phyloP scores from a whole-genome alignment of 2,329 filamentous ascomycete genomes.

The Diaporthe velutina region DNA sequence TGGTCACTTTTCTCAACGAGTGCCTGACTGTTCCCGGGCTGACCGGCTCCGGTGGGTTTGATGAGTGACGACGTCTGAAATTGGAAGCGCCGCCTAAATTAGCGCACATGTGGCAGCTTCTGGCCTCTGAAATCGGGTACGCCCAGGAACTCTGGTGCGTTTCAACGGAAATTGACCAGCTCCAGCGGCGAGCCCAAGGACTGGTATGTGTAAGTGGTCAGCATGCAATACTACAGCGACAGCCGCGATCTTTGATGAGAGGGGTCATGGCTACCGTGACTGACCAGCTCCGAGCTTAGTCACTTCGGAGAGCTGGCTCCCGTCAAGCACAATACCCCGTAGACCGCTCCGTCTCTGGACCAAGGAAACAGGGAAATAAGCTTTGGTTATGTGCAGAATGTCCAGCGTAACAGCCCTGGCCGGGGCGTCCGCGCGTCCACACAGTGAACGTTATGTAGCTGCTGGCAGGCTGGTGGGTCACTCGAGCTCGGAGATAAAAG shows the following conservation, averaged over 20 bases:
- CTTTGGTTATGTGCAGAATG: slow-evolving; percentile 2
- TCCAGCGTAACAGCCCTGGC: background rate
- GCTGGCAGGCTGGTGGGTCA: background rate
- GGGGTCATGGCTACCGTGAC: slow-evolving; percentile 19
- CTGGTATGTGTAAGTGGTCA: slow-evolving; percentile 12
- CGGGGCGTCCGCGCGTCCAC: slow-evolving; percentile 13
- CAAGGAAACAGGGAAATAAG: slow-evolving; percentile 13
- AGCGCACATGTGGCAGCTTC: slow-evolving; percentile 30
- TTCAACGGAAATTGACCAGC: slow-evolving; percentile 27
- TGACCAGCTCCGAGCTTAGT: slow-evolving; percentile 1
- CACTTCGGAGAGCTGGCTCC: background rate
- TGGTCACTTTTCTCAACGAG: slow-evolving; percentile 1
- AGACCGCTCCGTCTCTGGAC: background rate
- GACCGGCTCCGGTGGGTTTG: slow-evolving; percentile 24
- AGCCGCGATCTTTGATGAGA: slow-evolving; percentile 31
- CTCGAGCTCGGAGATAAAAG: slow-evolving; percentile 12
- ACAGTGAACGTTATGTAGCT: background rate
- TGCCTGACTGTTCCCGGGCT: slow-evolving; percentile 13
- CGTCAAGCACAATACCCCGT: background rate
- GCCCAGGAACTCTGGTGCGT: slow-evolving; percentile 8
- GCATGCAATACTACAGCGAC: slow-evolving; percentile 5
- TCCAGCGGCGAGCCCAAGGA: slow-evolving; percentile 24
- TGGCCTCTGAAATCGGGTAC: slow-evolving; percentile 2
- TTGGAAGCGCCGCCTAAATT: slow-evolving; percentile 29
- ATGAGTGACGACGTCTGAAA: slow-evolving; percentile 17